A percentile compares a stretch with the other conserved stretches of the same genome.
Evolutionary conservation across 1,139 yeast species (phyloP).

Genomic region (Protomyces lactucae-debilis): DNA sequence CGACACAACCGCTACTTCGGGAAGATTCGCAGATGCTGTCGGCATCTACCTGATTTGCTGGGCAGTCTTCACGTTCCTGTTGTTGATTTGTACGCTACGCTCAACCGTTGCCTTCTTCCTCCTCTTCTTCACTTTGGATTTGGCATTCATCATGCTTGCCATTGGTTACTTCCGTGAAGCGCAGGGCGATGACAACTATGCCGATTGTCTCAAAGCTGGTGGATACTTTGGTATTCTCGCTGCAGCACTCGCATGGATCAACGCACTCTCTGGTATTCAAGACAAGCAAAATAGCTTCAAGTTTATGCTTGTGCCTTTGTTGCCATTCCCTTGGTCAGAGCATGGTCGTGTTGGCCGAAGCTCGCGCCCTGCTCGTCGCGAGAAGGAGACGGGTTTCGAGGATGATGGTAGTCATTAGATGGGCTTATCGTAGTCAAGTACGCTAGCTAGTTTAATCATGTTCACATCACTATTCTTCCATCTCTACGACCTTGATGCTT

Average conservation of each 20-base stretch:
- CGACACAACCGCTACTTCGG: constrained; percentile 39
- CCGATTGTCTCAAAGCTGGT: constrained; percentile 56
- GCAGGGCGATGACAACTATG: constrained; percentile 34
- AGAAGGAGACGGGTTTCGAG: constrained; percentile 17
- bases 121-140: constrained; percentile 57
- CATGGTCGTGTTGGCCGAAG: constrained; percentile 23
- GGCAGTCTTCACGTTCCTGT: constrained; percentile 70
- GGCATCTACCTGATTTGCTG: constrained; percentile 75
- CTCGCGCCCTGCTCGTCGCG: constrained; percentile 3
- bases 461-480: too few species aligned
- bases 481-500: too few species aligned
- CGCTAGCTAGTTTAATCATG: too few species aligned
- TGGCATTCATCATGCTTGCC: constrained; percentile 65
- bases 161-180: constrained; percentile 50
- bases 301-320: constrained; percentile 22
- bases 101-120: constrained; percentile 73
- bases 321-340: constrained; percentile 30
- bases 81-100: constrained; percentile 63
- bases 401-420: too few species aligned
- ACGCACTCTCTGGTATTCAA: constrained; percentile 87
- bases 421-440: too few species aligned
- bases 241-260: constrained; percentile 79
- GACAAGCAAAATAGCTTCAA: constrained; percentile 48
- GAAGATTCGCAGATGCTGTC: constrained; percentile 51
- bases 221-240: constrained; percentile 78